Percentiles rank a stretch among this genome's conserved stretches.
These are phyloP conservation scores for Psidium guajava DNA, from an alignment of 345 rosid genomes.

Conservation along the genomic window DNA sequence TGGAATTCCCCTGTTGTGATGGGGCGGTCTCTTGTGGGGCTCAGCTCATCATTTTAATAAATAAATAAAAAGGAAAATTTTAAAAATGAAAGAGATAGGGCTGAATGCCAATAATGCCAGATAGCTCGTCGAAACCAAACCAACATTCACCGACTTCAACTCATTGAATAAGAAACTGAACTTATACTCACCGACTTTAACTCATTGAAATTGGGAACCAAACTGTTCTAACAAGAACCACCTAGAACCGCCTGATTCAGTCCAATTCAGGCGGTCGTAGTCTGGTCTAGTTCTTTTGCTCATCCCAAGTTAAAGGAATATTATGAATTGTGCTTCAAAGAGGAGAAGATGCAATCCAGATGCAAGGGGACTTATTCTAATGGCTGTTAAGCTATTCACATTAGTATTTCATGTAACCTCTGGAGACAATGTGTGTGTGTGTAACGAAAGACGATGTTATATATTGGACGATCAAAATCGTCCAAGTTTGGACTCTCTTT, in stretches of 20 bases:
- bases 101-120: not conserved
- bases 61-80: not conserved
- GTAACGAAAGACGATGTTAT: not conserved
- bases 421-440: not conserved
- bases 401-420: not conserved
- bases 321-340: not conserved
- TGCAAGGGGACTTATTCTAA: not conserved
- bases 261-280: too few species aligned
- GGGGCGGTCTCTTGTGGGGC: not conserved
- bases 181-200: too few species aligned
- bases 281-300: too few species aligned
- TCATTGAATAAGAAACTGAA: too few species aligned
- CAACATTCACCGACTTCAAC: too few species aligned
- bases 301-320: too few species aligned
- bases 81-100: not conserved
- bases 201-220: too few species aligned
- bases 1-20: not conserved
- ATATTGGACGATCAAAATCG: not conserved
- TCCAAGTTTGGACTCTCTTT: not conserved
- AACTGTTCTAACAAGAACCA: too few species aligned
- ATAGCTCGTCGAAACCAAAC: too few species aligned
- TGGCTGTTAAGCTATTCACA: not conserved
- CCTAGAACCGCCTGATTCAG: too few species aligned
- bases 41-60: not conserved
- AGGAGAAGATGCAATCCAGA: not conserved